Conservation (phyloP, 2,329 filamentous ascomycete species). For the Exophiala phaeomuriformis region DNA sequence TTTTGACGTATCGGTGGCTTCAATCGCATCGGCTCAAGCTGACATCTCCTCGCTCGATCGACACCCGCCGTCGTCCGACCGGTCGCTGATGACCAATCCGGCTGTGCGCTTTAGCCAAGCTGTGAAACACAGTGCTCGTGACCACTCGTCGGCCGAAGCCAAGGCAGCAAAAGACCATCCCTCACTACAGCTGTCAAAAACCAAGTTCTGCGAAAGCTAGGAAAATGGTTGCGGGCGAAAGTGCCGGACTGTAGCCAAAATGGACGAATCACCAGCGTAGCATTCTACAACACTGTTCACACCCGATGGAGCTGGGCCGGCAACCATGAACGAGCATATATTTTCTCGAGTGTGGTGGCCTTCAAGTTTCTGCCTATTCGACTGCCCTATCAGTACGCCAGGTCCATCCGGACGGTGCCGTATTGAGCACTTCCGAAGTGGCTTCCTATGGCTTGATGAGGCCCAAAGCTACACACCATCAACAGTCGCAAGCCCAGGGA, state of each 20-base stretch:
- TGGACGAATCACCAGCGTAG: neutral
- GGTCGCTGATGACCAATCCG: slow-evolving; percentile 9
- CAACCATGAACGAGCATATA: too few relatives aligned
- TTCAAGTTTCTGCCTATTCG: too few relatives aligned
- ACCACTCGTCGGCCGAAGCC: slow-evolving; percentile 7
- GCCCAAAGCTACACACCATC: too few relatives aligned
- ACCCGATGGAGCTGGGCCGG: too few relatives aligned
- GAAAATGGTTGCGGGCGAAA: neutral
- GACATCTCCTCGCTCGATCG: neutral
- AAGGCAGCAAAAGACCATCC: slow-evolving; percentile 12
- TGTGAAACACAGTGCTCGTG: slow-evolving; percentile 19
- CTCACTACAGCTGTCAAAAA: neutral
- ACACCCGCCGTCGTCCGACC: neutral
- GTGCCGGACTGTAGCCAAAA: slow-evolving; percentile 1
- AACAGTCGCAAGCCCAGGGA: too few relatives aligned
- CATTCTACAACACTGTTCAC: neutral
- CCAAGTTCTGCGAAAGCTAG: neutral
- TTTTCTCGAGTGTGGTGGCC: too few relatives aligned
- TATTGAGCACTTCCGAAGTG: too few relatives aligned
- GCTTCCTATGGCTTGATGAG: too few relatives aligned
- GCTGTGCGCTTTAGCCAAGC: slow-evolving; percentile 11
- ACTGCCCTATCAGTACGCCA: too few relatives aligned
- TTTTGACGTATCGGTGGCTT: too few relatives aligned
- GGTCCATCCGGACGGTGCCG: too few relatives aligned
- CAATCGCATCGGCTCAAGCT: neutral